Base-by-base conservation (phyloP, 192 early-diverging fungal genomes). In the Thamnidium elegans region DNA sequence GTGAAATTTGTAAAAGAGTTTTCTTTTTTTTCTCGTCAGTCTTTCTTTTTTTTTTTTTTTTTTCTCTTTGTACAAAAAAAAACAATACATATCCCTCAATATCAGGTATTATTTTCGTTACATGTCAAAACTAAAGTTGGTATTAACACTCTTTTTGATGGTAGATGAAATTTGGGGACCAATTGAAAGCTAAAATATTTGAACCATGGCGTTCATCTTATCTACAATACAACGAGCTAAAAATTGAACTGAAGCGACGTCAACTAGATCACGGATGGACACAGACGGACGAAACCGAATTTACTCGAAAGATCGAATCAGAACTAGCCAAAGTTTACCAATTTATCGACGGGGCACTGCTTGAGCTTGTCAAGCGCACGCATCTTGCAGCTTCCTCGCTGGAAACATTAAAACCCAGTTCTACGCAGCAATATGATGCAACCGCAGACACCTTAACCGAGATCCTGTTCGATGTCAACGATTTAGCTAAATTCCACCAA, bases 121-220 rank as follows among this genome's bases (percentile, higher is more conserved):
- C n/a, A n/a, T n/a, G n/a, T n/a, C n/a, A n/a, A n/a, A n/a, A n/a
- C n/a, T n/a, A n/a, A n/a, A n/a, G n/a, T n/a, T n/a, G 26, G 26
- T 26, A 26, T 3, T 26, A 26, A 26, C 26, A n/a, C n/a, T n/a
- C n/a, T n/a, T 26, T 1, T 26, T 26, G 9, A 48, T 39, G 23
- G 39, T 39, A 62, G 51, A 95, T 95, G 94, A 95, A 95, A 78
- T 95, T 94, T 81, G 94, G 92, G 31, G 84, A 81, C 58, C 87
- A 91, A 72, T 79, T 95, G 31, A 69, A 80, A 45, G 78, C 79
- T 39, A 77, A 82, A 45, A 79, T 90, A 26, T 86, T 87, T 56
- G 77, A 79, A 5, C 85, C 90, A 68, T 95, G 94, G 94, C 79
- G 79, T 61, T 86, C 88, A 63, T 92, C 86, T 65, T 92, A 92